Base-by-base conservation (phyloP, 257 asterid genomes). In the Parsonsia alboflavescens region DNA sequence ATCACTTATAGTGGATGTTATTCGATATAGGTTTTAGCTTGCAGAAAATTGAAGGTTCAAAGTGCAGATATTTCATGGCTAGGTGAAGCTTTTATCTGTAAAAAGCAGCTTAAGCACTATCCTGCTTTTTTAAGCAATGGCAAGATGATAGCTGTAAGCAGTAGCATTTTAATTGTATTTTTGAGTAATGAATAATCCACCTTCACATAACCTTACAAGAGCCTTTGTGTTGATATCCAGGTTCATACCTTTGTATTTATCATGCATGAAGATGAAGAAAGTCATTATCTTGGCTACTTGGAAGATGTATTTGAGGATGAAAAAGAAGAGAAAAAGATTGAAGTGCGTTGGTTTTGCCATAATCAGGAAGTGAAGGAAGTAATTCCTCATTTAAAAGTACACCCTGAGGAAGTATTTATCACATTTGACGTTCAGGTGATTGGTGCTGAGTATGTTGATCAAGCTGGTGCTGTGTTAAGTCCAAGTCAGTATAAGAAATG, bases 291-390 rank as follows among this genome's bases (percentile, higher is more conserved):
- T 21, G 96, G 84, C 26, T 89, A 89, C 82, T 79, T 89, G 73
- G 84, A 85, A 72, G 97, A 91, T 66, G 30, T 89, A 41, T 91
- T 82, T 0, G 97, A 89, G 86, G 86, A 84, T 69, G 75, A 36
- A 26, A 42, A 75, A 33, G 87, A 78, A 49, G 77, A 73, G 57
- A 90, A 87, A 81, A 83, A 70, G 85, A 87, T 71, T 9, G 68
- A 73, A 66, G 86, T 82, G 22, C 86, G 84, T 10, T 77, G 80
- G 84, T 82, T 89, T 61, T 69, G 76, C 58, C 75, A 76, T 54
- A 63, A 39, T 17, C 72, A 84, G 81, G 87, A 85, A 61, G 74
- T 88, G 16, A 79, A 78, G 63, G 57, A 76, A 75, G 74, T 68
- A 61, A 70, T 76, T 77, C 86, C 84, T 42, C 68, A 80, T 56